These are phyloP conservation scores for Henckelia pumila DNA, from an alignment of 257 asterid genomes.

Conservation along the genomic window DNA sequence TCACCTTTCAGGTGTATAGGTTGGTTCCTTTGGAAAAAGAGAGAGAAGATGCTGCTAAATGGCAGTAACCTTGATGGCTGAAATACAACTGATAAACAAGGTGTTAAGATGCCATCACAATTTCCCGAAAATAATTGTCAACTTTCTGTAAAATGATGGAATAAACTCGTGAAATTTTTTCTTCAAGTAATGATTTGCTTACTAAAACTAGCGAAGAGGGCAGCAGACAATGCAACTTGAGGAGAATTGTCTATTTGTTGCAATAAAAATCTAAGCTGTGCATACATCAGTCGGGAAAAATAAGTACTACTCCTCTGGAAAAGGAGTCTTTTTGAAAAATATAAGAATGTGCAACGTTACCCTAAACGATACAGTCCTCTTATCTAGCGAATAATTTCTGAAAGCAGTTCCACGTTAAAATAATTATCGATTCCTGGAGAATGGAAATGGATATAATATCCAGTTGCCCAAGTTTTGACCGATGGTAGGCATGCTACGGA, in stretches of 20 bases:
- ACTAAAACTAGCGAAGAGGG: conserved; percentile 23
- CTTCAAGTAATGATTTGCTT: neutral
- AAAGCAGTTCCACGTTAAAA: conserved; percentile 37
- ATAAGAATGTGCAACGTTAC: conserved; percentile 49
- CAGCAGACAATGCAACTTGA: conserved; percentile 26
- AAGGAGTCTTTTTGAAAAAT: conserved; percentile 49
- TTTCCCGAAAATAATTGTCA: conserved; percentile 15
- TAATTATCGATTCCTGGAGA: conserved; percentile 40
- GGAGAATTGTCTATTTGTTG: conserved; percentile 44
- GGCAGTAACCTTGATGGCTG: conserved; percentile 22
- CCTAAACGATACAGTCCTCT: conserved; percentile 57
- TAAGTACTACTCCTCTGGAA: conserved; percentile 44
- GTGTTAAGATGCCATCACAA: neutral
- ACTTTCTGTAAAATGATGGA: conserved; percentile 15
- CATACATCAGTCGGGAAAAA: conserved; percentile 47
- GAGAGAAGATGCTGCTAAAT: conserved; percentile 21
- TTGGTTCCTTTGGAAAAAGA: conserved; percentile 5
- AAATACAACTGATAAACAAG: conserved; percentile 14
- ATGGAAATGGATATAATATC: conserved; percentile 37
- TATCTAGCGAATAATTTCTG: conserved; percentile 45
- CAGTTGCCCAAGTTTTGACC: conserved; percentile 28
- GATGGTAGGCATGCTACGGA: conserved; percentile 26
- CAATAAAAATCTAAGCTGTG: conserved; percentile 64
- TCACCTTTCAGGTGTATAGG: conserved; percentile 24
- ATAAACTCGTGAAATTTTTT: conserved; percentile 14